Conservation (phyloP, 176 grass and related monocot species). For the Hyparrhenia diplandra region DNA sequence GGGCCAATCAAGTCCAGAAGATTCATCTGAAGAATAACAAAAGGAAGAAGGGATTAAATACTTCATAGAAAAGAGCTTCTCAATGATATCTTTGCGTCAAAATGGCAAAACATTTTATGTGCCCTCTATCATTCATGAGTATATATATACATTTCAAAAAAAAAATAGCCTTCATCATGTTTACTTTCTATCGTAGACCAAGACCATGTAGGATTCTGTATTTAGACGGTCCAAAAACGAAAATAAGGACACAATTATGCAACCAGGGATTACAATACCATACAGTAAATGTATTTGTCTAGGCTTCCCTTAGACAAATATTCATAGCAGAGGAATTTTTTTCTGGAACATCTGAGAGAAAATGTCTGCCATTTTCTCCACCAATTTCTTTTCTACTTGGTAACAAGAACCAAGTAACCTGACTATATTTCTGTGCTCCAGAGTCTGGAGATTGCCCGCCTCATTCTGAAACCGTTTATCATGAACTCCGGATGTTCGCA, state of each 20-base stretch:
- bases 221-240: neutral
- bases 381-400: neutral
- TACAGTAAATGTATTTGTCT: neutral
- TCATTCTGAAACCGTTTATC: conserved; percentile 23
- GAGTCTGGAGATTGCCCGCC: neutral
- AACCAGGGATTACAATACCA: neutral
- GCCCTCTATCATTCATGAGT: neutral
- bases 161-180: neutral
- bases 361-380: neutral
- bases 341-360: neutral
- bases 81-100: neutral
- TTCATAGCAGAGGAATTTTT: conserved; percentile 27
- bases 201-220: neutral
- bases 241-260: neutral
- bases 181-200: neutral
- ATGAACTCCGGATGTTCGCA: neutral
- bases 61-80: neutral
- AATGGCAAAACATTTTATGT: neutral
- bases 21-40: conserved; percentile 14
- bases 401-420: conserved; percentile 14
- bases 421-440: conserved; percentile 25
- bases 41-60: neutral
- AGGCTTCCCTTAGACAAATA: conserved; percentile 19
- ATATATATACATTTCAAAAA: too few relatives aligned
- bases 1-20: neutral